Evolutionary conservation across 2,329 filamentous ascomycete species (phyloP).

Genomic region (Cercospora zeina): DNA sequence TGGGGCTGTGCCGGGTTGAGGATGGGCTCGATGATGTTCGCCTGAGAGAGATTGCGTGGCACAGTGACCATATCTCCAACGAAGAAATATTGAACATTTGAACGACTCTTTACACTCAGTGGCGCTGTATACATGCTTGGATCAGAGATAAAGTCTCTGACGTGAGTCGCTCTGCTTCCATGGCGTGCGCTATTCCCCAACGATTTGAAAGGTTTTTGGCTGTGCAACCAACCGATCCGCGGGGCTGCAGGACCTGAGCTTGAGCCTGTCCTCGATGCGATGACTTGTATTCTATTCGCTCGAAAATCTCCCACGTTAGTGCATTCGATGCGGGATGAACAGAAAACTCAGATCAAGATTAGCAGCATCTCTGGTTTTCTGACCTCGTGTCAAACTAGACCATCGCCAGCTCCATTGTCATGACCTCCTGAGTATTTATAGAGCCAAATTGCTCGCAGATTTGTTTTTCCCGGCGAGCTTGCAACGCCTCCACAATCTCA

Average conservation of each 20-base stretch:
- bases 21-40: not conserved
- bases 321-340: not conserved
- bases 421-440: not conserved
- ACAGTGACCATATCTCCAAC: not conserved
- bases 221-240: not conserved
- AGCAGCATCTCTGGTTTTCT: not conserved
- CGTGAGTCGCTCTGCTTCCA: not conserved
- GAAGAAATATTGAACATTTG: not conserved
- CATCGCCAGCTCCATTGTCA: not conserved
- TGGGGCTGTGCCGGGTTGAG: slow-evolving; percentile 11
- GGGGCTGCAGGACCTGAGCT: not conserved
- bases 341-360: not conserved
- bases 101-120: not conserved
- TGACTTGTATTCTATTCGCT: too few relatives aligned
- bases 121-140: not conserved
- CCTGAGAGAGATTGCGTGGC: not conserved
- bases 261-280: not conserved
- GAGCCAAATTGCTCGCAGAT: not conserved
- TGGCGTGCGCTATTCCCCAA: not conserved
- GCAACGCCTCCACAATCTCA: too few relatives aligned
- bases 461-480: too few relatives aligned
- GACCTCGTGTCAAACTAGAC: not conserved
- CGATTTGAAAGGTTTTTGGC: not conserved
- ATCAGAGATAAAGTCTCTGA: not conserved
- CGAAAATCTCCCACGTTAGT: too few relatives aligned